Evolutionary conservation across 2,329 filamentous ascomycete genomes (phyloP).

Genomic region (Thielaviopsis musarum): DNA sequence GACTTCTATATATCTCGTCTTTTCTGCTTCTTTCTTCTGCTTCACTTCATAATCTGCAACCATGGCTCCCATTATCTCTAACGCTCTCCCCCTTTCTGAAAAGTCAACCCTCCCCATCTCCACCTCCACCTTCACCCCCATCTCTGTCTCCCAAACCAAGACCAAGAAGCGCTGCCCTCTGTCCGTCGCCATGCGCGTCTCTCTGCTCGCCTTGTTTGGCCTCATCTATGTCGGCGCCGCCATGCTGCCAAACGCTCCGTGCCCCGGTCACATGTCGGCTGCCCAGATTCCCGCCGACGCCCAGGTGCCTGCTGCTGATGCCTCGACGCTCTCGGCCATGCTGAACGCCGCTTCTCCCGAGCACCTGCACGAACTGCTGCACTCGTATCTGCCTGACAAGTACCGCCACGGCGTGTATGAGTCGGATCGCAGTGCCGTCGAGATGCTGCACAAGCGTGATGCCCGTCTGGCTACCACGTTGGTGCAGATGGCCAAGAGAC

Average conservation of each 20-base stretch:
- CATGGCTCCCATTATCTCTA: constrained; percentile 1
- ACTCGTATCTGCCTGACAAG: constrained; percentile 42
- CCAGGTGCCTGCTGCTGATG: not conserved
- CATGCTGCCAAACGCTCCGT: not conserved
- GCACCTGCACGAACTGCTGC: constrained; percentile 48
- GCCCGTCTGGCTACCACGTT: constrained; percentile 44
- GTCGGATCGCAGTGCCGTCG: constrained; percentile 44
- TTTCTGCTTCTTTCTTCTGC: not conserved
- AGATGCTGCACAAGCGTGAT: constrained; percentile 44
- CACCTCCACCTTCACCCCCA: not conserved
- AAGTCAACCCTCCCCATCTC: not conserved
- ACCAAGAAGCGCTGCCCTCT: constrained; percentile 3
- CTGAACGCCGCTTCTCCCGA: constrained; percentile 39
- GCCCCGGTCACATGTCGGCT: not conserved
- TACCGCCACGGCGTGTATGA: constrained; percentile 54
- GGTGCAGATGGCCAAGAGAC: constrained; percentile 47
- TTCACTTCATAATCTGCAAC: not conserved
- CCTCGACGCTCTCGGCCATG: constrained; percentile 17
- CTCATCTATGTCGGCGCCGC: constrained; percentile 5
- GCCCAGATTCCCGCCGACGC: not conserved
- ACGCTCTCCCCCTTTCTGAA: not conserved
- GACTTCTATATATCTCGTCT: not conserved
- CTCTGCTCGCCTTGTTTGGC: constrained; percentile 5
- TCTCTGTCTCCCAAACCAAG: not conserved
- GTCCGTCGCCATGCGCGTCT: constrained; percentile 6